Evolutionary conservation across 2,329 filamentous ascomycete species (phyloP).

Genomic region (Peltaster fructicola): DNA sequence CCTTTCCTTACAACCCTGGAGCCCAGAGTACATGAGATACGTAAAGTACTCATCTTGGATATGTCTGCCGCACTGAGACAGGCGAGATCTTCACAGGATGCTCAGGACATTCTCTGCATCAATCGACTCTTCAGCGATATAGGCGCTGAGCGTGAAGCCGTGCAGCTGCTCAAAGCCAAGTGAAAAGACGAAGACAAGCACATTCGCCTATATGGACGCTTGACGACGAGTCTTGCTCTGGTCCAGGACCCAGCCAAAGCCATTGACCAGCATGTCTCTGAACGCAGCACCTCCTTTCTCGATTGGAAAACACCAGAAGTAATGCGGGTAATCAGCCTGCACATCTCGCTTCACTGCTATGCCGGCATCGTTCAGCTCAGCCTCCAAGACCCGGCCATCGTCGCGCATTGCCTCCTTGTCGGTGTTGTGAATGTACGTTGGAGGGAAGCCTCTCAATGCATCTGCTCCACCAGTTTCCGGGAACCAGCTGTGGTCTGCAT

Average conservation of each 20-base stretch:
- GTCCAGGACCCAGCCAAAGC: too few species aligned
- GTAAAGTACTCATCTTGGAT: constrained; percentile 47
- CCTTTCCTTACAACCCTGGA: constrained; percentile 45
- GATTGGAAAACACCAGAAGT: constrained; percentile 11
- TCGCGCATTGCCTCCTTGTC: constrained; percentile 16
- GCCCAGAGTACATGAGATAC: constrained; percentile 37
- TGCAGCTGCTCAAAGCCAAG: constrained; percentile 34
- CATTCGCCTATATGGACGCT: too few species aligned
- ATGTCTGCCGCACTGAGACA: constrained; percentile 45
- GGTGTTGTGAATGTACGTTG: constrained; percentile 7
- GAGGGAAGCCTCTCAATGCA: constrained; percentile 6
- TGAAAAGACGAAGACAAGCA: constrained; percentile 7
- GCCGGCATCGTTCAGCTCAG: constrained; percentile 12
- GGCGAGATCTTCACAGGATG: constrained; percentile 24
- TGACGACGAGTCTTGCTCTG: too few species aligned
- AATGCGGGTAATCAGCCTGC: constrained; percentile 18
- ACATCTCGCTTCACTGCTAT: constrained; percentile 12
- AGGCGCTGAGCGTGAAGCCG: constrained; percentile 40
- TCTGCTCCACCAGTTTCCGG: constrained; percentile 3
- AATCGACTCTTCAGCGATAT: constrained; percentile 44
- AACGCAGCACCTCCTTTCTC: neutral
- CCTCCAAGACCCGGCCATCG: constrained; percentile 15
- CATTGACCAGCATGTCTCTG: too few species aligned
- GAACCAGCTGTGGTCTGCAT: constrained; percentile 3
- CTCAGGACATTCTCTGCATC: constrained; percentile 35